Percentiles rank a stretch among this genome's conserved stretches.
Conservation (phyloP, 305 asterid genomes). For the Solanum aculeatissimum region DNA sequence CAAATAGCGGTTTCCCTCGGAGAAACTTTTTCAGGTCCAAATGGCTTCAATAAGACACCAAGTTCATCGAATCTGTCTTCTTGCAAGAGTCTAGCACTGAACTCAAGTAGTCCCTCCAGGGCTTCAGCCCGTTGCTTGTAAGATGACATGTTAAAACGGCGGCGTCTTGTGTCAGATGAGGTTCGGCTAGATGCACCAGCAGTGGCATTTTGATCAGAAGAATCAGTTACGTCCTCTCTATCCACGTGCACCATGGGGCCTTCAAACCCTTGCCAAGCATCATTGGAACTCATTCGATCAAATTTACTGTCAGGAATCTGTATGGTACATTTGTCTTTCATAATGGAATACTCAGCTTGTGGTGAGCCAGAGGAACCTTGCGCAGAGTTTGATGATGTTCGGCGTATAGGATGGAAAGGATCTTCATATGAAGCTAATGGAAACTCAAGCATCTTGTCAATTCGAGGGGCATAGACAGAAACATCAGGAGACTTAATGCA, state of each 20-base stretch:
- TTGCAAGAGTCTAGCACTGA: constrained; percentile 76
- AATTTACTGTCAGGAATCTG: constrained; percentile 48
- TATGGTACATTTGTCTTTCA: constrained; percentile 66
- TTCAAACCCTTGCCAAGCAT: constrained; percentile 44
- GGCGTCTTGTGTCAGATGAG: constrained; percentile 63
- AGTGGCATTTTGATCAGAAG: constrained; percentile 79
- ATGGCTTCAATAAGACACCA: constrained; percentile 73
- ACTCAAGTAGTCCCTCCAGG: constrained; percentile 86
- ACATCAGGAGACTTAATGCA: constrained; percentile 49
- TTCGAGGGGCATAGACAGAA: constrained; percentile 74
- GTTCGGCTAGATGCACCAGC: constrained; percentile 89
- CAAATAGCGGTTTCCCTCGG: constrained; percentile 96
- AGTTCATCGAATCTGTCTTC: constrained; percentile 83
- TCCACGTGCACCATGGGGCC: constrained; percentile 20
- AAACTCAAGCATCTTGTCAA: constrained; percentile 75
- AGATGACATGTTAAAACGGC: constrained; percentile 73
- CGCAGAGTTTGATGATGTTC: constrained; percentile 41
- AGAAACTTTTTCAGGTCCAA: constrained; percentile 86
- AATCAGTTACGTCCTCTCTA: constrained; percentile 49
- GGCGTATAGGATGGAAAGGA: constrained; percentile 26
- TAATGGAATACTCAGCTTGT: constrained; percentile 51
- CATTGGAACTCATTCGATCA: constrained; percentile 32
- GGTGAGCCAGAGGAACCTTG: constrained; percentile 63
- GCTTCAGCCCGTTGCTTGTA: constrained; percentile 86
- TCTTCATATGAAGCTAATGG: constrained; percentile 53